Evolutionary conservation across 2,329 filamentous ascomycete genomes (phyloP).

Genomic region (Xenosphaeropsis pyriputrescens): DNA sequence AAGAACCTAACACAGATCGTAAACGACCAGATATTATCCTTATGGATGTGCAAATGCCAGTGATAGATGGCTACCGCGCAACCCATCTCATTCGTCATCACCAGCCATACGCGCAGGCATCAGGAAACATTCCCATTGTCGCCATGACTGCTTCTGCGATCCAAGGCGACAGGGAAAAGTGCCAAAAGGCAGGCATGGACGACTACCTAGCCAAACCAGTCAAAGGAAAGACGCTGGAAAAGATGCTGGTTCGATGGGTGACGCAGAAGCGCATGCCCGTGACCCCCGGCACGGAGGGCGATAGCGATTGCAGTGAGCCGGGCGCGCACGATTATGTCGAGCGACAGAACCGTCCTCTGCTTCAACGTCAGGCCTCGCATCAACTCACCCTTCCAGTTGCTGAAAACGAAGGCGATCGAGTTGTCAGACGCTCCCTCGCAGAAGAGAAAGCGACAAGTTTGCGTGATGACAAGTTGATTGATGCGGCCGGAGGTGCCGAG

Average conservation of each 20-base stretch:
- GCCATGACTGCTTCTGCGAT: slow-evolving; percentile 75
- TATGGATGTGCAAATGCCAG: slow-evolving; percentile 66
- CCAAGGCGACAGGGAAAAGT: slow-evolving; percentile 63
- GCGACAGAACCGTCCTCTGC: slow-evolving; percentile 9
- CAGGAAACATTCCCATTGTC: slow-evolving; percentile 54
- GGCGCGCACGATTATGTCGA: slow-evolving; percentile 1
- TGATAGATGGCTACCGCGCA: slow-evolving; percentile 65
- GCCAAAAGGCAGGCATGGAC: slow-evolving; percentile 60
- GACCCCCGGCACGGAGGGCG: slow-evolving; percentile 3
- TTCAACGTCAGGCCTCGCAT: slow-evolving; percentile 11
- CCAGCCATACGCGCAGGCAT: slow-evolving; percentile 43
- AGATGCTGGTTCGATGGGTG: slow-evolving; percentile 58
- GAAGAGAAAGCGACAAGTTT: slow-evolving; percentile 38
- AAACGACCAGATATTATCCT: slow-evolving; percentile 54
- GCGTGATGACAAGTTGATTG: slow-evolving; percentile 36
- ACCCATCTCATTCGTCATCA: slow-evolving; percentile 61
- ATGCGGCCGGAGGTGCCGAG: slow-evolving; percentile 6
- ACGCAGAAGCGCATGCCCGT: slow-evolving; percentile 23
- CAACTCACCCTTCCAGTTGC: slow-evolving; percentile 11
- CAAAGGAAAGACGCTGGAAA: slow-evolving; percentile 50
- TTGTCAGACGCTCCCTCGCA: slow-evolving; percentile 27
- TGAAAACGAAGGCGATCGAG: slow-evolving; percentile 26
- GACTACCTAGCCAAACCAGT: slow-evolving; percentile 64
- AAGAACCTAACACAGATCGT: slow-evolving; percentile 14
- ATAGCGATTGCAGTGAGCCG: slow-evolving; percentile 12